These are phyloP conservation scores for Phytopythium aichiense DNA, from an alignment of 352 stramenopile genomes.

Conservation along the genomic window DNA sequence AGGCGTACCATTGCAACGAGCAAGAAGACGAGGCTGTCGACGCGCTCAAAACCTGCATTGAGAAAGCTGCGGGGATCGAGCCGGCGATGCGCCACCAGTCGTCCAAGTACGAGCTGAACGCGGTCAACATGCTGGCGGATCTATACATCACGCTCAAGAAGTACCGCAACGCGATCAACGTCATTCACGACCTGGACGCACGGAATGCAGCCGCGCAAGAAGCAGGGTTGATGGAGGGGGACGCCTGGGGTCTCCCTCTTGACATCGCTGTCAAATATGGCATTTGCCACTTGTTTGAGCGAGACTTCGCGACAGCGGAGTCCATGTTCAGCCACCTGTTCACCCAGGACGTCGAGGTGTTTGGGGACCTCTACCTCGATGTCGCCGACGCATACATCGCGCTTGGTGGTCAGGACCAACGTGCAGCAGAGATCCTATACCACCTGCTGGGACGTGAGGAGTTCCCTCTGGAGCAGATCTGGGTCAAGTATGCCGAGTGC, in stretches of 20 bases:
- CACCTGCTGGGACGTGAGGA: conserved; percentile 61
- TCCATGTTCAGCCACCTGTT: conserved; percentile 85
- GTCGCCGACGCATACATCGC: conserved; percentile 81
- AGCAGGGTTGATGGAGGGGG: conserved; percentile 51
- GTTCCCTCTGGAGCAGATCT: conserved; percentile 77
- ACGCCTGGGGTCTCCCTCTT: conserved; percentile 63
- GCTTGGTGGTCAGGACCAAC: conserved; percentile 57
- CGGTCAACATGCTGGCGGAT: conserved; percentile 87
- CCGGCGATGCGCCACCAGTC: conserved; percentile 51
- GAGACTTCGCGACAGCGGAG: conserved; percentile 66
- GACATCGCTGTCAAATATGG: conserved; percentile 87
- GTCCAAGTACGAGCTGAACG: conserved; percentile 80
- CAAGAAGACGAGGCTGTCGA: conserved; percentile 83
- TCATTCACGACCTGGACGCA: conserved; percentile 73
- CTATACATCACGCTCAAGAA: conserved; percentile 86
- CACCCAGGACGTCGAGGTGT: conserved; percentile 78
- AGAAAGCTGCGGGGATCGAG: conserved; percentile 61
- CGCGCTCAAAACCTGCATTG: conserved; percentile 81
- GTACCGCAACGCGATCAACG: conserved; percentile 71
- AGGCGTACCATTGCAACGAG: conserved; percentile 86
- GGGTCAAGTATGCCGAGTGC: conserved; percentile 73
- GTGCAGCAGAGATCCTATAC: conserved; percentile 62
- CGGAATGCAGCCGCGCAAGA: conserved; percentile 63
- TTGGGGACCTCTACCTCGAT: conserved; percentile 81
- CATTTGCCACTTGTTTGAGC: conserved; percentile 80